Base-by-base conservation (phyloP, 2,329 filamentous ascomycete genomes). In the Raffaelea ambrosiae region DNA sequence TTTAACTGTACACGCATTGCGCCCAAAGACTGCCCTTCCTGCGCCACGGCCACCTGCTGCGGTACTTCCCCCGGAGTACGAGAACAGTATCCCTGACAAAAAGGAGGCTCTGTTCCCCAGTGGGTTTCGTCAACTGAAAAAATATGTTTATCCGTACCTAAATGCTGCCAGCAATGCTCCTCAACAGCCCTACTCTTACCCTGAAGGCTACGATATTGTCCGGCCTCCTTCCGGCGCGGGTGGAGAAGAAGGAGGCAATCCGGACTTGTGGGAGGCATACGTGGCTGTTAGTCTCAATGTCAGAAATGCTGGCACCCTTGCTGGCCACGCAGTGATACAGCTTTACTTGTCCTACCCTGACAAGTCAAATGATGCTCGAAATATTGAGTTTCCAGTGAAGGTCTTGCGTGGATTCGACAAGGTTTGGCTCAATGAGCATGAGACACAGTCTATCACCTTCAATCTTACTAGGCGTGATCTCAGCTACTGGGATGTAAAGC, bases 321-420 rank as follows among this genome's bases (percentile, higher is more conserved):
- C 56, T 0, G 73, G 72, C 11, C 64, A 72, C 40, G 67, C 57
- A 8, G 72, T 75, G 3, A 60, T 68, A 26, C 72, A 76, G 59
- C 60, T 76, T 39, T 76, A 76, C 54, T 42, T 75, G 18, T 53
- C 61, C 16, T 72, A 73, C 43, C 71, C 71, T 0, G 50, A 59
- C 20, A 49, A 31, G 3, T 49, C 48, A 3, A 48, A 13, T 3
- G 50, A 54, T 45, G 21, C 44, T 29, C 42, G 18, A 1, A 47
- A 41, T 5, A 47, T 55, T 2, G 53, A 55, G 19, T 55, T 54
- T 22, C 53, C 53, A 4, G 63, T 80, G 2, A 73, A 74, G 48
- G 79, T 82, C n/a, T 70, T 89, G 19, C 76, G 86, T 14, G 84
- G 84, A 26, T 89, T 89, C 58, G 81, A 84, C 53, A 88, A 89